Evolutionary conservation across 1,284 basidiomycete genomes (phyloP), one percentile per base, ranked within the genome.

Genomic region (Tremellales sp.): DNA sequence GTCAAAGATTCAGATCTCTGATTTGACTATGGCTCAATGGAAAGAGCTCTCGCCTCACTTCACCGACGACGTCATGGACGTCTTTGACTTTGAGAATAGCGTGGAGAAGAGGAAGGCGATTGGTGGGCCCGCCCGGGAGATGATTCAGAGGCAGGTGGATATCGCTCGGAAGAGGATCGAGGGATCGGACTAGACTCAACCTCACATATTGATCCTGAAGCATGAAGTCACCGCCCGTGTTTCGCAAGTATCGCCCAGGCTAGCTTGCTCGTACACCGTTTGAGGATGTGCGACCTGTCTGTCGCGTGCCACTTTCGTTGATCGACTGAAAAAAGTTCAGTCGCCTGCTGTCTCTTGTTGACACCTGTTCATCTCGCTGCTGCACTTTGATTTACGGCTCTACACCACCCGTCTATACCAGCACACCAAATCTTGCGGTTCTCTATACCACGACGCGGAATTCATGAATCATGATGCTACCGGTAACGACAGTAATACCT

Each of bases 91-190:
- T 71, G 92, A 96, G 72, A 84, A 84, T 50, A 91, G 87, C 60
- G 93, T 97, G n/a, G 94, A 98, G 77, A 82, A 91, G 60, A 79
- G 93, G 58, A 82, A 89, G 68, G 86, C 93, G 1, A 90, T 94
- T 60, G 94, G 94, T 24, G 94, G 94, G 7, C 86, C 94, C 1
- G 90, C 87, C 65, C 80, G 82, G 54, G 80, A 81, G 60, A 93
- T 90, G 78, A 81, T 98, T 23, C 81, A 86, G 60, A 80, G 91
- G 61, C 94, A 98, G 75, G 83, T 94, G 48, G 70, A 80, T 21
- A 81, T 87, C 2, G 76, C 90, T 57, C 80, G 86, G 40, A 74
- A 75, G 53, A 68, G 76, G 37, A 69, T 85, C 22, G 65, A 49
- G 45, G 49, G 45, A 43, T 48, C 39, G 25, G 33, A 46, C 25